Base-by-base conservation (phyloP, 306 rosid genomes). In the Casuarina glauca region DNA sequence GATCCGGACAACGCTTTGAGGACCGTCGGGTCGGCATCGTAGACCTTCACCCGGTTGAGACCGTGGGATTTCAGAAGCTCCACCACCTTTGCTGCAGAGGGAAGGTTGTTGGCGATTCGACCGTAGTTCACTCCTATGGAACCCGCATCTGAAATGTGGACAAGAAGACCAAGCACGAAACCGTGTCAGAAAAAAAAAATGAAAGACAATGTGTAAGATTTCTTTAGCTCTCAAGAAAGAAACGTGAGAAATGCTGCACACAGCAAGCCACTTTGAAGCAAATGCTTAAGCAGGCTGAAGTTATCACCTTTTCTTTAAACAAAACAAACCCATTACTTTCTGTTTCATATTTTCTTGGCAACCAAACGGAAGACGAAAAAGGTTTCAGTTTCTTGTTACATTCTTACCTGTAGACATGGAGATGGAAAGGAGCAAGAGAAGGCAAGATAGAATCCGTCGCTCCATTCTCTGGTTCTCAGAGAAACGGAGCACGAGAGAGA, bases 121-220 rank as follows among this genome's bases (percentile, higher is more conserved):
- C 99, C 99, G 50, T 96, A 96, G 98, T 96, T 96, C 17, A 96
- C 91, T 26, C 99, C 99, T 0, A 96, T 79, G 2, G 97, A 88
- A 5, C 89, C 98, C 26, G 86, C 90, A 76, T 95, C 89, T 88
- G 96, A n/a, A 77, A 20, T 69, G 50, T 17, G 5, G 10, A 16
- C n/a, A 70, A 19, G 9, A 72, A 72, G 53, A 39, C 12, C 7
- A 72, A 46, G 36, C 43, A 8, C 3, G 8, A 32, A 61, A 51
- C 19, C 26, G 15, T 8, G 41, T 50, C 0, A 67, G 57, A 57
- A 1, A 57, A 6, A 19, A 8, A 19, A 1, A 5, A 69, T 5
- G 19, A 19, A n/a, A 19, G 32, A 3, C 9, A 10, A 26, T 7
- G 15, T 1, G 9, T 6, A 16, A 13, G 3, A 5, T 66, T 58